Conservation (phyloP, 2,329 filamentous ascomycete genomes). For the Podosphaera aphanis region DNA sequence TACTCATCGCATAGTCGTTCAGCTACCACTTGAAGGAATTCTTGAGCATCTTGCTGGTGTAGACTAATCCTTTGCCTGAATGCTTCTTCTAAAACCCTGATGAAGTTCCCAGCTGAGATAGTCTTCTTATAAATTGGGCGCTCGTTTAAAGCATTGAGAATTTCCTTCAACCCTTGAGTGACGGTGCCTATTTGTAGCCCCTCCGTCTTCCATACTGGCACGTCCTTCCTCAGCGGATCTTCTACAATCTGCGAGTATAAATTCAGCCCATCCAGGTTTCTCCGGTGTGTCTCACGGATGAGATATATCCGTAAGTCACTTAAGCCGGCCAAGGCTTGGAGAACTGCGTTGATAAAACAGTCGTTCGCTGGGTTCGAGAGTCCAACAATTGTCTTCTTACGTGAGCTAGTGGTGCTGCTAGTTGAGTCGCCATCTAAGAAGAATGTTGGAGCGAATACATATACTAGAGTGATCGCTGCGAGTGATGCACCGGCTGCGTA, state of each 20-base stretch:
- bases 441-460: conserved; percentile 94
- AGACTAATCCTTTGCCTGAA: conserved; percentile 80
- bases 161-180: conserved; percentile 71
- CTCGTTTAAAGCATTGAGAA: conserved; percentile 81
- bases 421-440: conserved; percentile 65
- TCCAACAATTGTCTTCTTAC: conserved; percentile 75
- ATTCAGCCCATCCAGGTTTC: conserved; percentile 52
- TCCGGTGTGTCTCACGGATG: conserved; percentile 71
- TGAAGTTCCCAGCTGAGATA: conserved; percentile 68
- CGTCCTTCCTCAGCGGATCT: conserved; percentile 21
- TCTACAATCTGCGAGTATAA: conserved; percentile 44
- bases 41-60: conserved; percentile 92
- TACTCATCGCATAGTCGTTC: conserved; percentile 89
- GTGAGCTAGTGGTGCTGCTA: conserved; percentile 24
- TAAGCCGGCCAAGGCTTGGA: conserved; percentile 78
- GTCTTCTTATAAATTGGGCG: conserved; percentile 83
- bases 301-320: conserved; percentile 76
- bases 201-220: conserved; percentile 36
- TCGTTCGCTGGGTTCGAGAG: conserved; percentile 82
- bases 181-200: conserved; percentile 61
- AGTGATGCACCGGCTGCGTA: conserved; percentile 92
- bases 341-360: conserved; percentile 88
- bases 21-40: conserved; percentile 83
- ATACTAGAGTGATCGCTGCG: conserved; percentile 81
- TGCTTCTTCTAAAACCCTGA: conserved; percentile 59